phyloP scores from a whole-genome alignment of 345 rosid genomes.

The Populus ilicifolia region DNA sequence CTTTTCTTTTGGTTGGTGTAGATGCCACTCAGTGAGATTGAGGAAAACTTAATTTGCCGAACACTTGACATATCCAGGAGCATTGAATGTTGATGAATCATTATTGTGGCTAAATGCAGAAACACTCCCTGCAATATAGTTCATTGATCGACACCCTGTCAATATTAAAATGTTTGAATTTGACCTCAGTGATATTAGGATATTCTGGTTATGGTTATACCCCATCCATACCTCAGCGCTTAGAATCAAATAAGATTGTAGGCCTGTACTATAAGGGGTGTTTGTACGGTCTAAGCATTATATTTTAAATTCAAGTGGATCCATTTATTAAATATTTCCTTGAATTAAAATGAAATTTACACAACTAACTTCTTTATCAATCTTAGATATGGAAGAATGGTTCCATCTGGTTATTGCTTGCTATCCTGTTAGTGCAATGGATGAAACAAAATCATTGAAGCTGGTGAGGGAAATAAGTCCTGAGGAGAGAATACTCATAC shows the following conservation, averaged over 20 bases:
- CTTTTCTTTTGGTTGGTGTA: neutral
- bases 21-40: neutral
- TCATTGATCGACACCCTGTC: neutral
- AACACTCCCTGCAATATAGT: neutral
- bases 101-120: neutral
- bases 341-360: neutral
- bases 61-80: neutral
- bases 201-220: neutral
- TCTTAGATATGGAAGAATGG: slow-evolving; percentile 82
- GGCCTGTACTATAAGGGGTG: neutral
- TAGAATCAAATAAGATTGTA: neutral
- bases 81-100: neutral
- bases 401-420: slow-evolving; percentile 73
- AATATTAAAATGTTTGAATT: too few species aligned
- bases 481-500: slow-evolving; percentile 59
- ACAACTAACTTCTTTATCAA: neutral
- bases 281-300: neutral
- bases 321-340: neutral
- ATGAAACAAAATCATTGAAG: slow-evolving; percentile 45
- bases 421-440: slow-evolving; percentile 53
- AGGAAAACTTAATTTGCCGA: neutral
- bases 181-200: neutral
- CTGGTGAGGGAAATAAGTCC: slow-evolving; percentile 49
- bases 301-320: neutral
- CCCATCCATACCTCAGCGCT: neutral